Base-by-base conservation (phyloP, 2,329 filamentous ascomycete genomes). In the Cladosporium halotolerans region DNA sequence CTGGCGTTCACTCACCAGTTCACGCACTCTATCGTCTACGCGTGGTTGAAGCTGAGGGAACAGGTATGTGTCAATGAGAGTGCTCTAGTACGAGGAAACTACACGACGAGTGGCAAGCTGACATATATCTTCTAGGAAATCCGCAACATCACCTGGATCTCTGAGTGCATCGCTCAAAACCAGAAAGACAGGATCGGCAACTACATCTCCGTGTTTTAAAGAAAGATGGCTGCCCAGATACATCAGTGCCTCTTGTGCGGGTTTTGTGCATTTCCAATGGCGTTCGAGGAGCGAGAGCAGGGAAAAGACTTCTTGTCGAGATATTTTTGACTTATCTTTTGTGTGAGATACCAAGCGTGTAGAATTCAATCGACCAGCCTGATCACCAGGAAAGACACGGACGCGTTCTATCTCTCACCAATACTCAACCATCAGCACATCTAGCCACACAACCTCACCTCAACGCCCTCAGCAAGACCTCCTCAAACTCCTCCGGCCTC, bases 171-270 rank as follows among this genome's bases (percentile, higher is more conserved):
- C 80, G 93, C 93, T 53, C 93, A 99, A 75, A 96, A 96, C 77
- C 93, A 99, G 75, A 99, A 99, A 78, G 93, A 99, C 73, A 84
- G 93, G 69, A 97, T 99, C 70, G 88, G 89, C 64, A 99, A 97
- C 75, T 99, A 95, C 74, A 99, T 99, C 71, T 96, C 90, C 73
- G 93, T 97, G 58, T 96, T 99, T 74, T 96, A 51, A 19, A 51
- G 11, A 32, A 16, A 38, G 28, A 34, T 34, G 28, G 14, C 36
- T n/a, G 38, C n/a, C 16, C 9, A 41, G n/a, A n/a, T 11, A 36
- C 10, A 36, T 36, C 10, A 36, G 34, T 11, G 34, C 14, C 31
- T 18, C 38, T 32, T 34, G 14, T 33, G 39, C 7, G 38, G 47
- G 38, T 18, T 43, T 43, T 50, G 33, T 50, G 38, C 47, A 50